Evolutionary conservation across 305 asterid genomes (phyloP), one percentile per base, ranked within the genome.

Genomic region (Petunia hybrid): DNA sequence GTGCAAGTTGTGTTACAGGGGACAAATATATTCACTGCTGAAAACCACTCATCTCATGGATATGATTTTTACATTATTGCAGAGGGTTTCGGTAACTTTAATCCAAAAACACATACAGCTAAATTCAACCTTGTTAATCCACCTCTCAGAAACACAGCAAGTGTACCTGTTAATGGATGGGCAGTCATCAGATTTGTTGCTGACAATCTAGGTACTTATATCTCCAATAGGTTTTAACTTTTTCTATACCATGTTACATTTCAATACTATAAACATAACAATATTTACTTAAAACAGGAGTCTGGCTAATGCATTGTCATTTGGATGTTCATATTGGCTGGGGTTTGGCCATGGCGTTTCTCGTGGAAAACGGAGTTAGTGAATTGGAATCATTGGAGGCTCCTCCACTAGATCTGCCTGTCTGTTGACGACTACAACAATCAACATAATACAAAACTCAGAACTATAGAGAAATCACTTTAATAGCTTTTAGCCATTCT

Each of bases 21-120:
- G 39, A 94, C 95, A 16, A 89, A 91, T 46, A 92, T 94, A 60
- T 84, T 94, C 81, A 85, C 93, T 0, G 90, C 91, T n/a, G 97
- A 94, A 84, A 91, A 92, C 77, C 98, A 92, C 84, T 69, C 98
- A 94, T 88, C 97, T 94, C 98, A 94, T 13, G 98, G 98, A 48
- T 92, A 91, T 42, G 97, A 94, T 62, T 94, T 94, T 68, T 92
- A 90, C 61, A 89, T 94, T 12, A 14, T 94, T 40, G 97, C 93
- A 0, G 97, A 92, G 77, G 98, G 97, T 0, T 92, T 92, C 10
- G 98, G 97, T 9, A 92, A 92, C 81, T 94, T 92, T 63, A 86
- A 92, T 60, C 86, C 91, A 0, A 84, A 61, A 31, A 88, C 39
- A 10, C 95, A 92, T 80, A 83, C 93, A 1, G n/a, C 91, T 2